Evolutionary conservation across 345 rosid species (phyloP).

Genomic region (Clausena lansium): DNA sequence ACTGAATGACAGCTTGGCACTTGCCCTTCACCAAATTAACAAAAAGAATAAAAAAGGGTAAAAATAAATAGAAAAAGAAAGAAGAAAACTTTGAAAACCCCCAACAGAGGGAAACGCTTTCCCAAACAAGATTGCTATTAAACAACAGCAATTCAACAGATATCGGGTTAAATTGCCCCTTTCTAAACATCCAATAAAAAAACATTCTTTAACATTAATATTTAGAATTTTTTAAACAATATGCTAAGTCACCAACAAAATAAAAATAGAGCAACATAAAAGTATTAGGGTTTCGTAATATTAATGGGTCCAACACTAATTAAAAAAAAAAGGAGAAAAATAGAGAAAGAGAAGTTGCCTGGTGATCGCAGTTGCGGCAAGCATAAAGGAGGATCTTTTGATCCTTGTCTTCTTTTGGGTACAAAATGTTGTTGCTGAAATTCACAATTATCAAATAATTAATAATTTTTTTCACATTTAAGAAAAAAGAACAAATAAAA

Average conservation of each 20-base stretch:
- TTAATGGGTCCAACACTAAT: not conserved
- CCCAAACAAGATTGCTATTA: not conserved
- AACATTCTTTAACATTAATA: not conserved
- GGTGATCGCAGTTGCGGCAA: slow-evolving; percentile 87
- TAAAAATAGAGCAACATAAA: not conserved
- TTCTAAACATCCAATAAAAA: not conserved
- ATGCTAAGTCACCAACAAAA: not conserved
- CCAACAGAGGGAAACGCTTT: not conserved
- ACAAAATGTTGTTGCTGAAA: slow-evolving; percentile 74
- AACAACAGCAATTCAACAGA: not conserved
- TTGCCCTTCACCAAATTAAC: not conserved
- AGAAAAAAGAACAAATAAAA: not conserved
- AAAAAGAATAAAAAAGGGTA: no score
- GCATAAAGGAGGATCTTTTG: slow-evolving; percentile 67
- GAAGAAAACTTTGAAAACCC: not conserved
- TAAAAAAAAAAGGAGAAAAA: not conserved
- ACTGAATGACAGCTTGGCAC: not conserved
- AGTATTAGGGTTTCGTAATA: not conserved
- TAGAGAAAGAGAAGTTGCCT: slow-evolving; percentile 30
- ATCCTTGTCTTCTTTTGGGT: slow-evolving; percentile 66
- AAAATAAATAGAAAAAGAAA: not conserved
- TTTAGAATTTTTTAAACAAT: no score
- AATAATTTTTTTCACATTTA: not conserved
- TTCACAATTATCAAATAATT: not conserved
- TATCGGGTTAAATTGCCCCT: not conserved